These are phyloP conservation scores for Botrytis hyacinthi DNA, from an alignment of 2,329 filamentous ascomycete species.

Conservation along the genomic window DNA sequence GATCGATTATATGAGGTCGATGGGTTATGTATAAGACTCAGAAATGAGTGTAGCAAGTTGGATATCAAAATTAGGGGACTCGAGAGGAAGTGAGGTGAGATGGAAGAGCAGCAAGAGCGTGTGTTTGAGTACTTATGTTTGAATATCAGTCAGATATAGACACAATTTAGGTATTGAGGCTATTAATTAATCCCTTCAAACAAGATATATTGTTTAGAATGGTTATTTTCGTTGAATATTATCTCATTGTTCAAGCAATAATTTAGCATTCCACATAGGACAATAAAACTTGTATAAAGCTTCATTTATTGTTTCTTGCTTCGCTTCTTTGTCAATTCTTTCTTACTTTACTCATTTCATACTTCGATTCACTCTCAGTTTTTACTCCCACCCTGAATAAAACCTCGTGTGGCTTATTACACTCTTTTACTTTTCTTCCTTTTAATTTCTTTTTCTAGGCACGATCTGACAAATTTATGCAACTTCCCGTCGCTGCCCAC, in stretches of 20 bases:
- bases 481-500: background rate
- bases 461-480: conserved; percentile 5
- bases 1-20: background rate
- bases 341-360: background rate
- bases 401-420: background rate
- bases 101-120: background rate
- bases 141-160: background rate
- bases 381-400: background rate
- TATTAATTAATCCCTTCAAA: background rate
- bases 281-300: background rate
- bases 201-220: background rate
- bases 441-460: background rate
- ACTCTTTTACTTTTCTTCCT: background rate
- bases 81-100: background rate
- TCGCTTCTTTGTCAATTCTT: background rate
- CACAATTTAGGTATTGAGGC: background rate
- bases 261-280: background rate
- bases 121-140: background rate
- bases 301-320: background rate
- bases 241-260: background rate
- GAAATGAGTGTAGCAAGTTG: background rate
- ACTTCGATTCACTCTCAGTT: background rate
- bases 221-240: background rate
- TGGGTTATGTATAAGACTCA: conserved; percentile 5
- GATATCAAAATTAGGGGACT: background rate